Evolutionary conservation across 345 rosid genomes (phyloP), one percentile per base, ranked within the genome.

Genomic region (Ricinus communis): DNA sequence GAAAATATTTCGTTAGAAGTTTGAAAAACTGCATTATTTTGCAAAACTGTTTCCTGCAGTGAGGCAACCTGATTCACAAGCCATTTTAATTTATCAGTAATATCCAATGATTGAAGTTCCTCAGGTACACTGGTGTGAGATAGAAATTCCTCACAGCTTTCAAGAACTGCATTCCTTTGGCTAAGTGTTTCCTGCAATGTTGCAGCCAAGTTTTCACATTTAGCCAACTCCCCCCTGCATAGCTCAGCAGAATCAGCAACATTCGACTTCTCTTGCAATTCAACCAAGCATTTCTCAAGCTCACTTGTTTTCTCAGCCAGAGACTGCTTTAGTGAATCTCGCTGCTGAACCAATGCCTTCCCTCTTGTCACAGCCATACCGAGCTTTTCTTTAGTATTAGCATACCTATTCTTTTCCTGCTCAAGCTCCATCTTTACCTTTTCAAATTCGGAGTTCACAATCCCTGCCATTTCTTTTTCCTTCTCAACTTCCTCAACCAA

Each of bases 351-450:
- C 85, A 94, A 73, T 30, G 95, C 93, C 82, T 94, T 94, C 30
- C 98, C 98, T 78, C 88, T 94, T 9, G 96, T 88, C 66, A 94
- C 98, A 15, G 98, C 98, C 90, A 94, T 80, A 78, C 90, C 85
- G 72, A 94, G 96, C 82, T 94, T 94, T 81, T 94, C 98, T 77
- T 91, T 94, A 40, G 96, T 83, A 81, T 83, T 88, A 82, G 84
- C 73, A 81, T 84, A 88, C 79, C 87, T 89, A 36, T 61, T 76
- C 87, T 82, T 94, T 80, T 91, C 98, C 75, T 83, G 95, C 66
- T 87, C 96, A 77, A 86, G 87, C 74, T 89, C 97, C n/a, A 56
- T 69, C 77, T 79, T 87, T 65, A 80, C 57, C 63, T 71, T 85
- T 10, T 71, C 86, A 83, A 84, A 82, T 65, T 93, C 98, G 18